Evolutionary conservation across 2,329 filamentous ascomycete species (phyloP), one percentile per base, ranked within the genome.

Genomic region (Nigrospora sphaerica): DNA sequence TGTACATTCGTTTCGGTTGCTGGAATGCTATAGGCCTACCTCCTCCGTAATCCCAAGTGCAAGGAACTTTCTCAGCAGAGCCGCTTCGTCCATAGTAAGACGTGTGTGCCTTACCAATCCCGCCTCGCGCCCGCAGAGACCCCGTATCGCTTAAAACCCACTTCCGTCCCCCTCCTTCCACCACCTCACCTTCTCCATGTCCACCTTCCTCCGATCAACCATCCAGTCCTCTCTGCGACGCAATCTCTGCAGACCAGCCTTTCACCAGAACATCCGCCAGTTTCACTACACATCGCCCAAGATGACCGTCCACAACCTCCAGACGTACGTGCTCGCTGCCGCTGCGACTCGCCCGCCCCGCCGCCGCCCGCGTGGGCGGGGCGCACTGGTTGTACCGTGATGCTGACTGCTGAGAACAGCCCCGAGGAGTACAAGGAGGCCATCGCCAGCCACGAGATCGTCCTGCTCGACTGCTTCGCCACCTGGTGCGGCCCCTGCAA

Each of bases 401-500:
- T 38, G 33, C 11, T 33, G 12, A n/a, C 35, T 7, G 19, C 33
- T 23, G 34, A 17, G 9, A 32, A 54, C 44, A 64, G 62, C 19
- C 50, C 54, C 52, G 59, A 56, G 13, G 57, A 47, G 32, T 64
- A 57, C 43, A 52, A 59, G 46, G 45, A 58, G 50, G 59, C 59
- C 41, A 33, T 64, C 37, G 49, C 57, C 52, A 42, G 53, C 46
- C 68, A 81, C 60, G 75, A 74, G 45, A 67, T 86, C 53, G 78
- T 95, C 57, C 72, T 96, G 50, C 72, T 97, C 60, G 92, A 97
- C 74, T 90, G 82, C 73, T 90, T 86, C 68, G 91, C 91, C 47
- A 81, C 74, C 52, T 96, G 91, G 91, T 97, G 92, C 74, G 90
- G 89, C 50, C 92, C 92, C 50, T 97, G 92, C 85, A 95, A 91